Evolutionary conservation across 1,284 basidiomycete species (phyloP).

Genomic region (Rhodofomes roseus): DNA sequence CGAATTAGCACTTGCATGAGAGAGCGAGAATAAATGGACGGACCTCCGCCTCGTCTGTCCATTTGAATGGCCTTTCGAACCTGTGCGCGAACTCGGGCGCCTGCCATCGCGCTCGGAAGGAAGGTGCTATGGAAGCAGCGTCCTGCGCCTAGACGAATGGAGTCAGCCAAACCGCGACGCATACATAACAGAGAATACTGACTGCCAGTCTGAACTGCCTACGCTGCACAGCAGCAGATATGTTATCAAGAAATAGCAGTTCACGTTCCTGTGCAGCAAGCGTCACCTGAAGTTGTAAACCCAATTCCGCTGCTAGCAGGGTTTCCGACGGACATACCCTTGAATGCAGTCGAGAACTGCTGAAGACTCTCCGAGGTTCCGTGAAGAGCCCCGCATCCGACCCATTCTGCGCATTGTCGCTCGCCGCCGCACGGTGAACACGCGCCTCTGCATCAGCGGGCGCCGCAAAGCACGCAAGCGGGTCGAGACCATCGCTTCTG

Average conservation of each 20-base stretch:
- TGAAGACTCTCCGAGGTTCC: constrained; percentile 8
- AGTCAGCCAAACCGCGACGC: not conserved
- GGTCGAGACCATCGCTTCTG: not conserved
- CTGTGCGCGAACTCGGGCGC: constrained; percentile 22
- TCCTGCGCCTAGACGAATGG: constrained; percentile 32
- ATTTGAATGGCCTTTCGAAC: constrained; percentile 37
- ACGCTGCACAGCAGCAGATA: constrained; percentile 32
- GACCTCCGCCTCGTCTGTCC: constrained; percentile 48
- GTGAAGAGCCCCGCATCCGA: not conserved
- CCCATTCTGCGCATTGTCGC: constrained; percentile 67
- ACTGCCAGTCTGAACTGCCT: constrained; percentile 36
- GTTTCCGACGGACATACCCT: not conserved
- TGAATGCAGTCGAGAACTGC: not conserved
- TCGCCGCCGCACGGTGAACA: not conserved
- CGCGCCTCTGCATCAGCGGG: not conserved
- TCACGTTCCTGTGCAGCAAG: constrained; percentile 32
- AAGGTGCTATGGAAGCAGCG: constrained; percentile 33
- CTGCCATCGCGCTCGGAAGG: constrained; percentile 34
- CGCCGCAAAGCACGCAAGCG: constrained; percentile 1
- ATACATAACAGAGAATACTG: constrained; percentile 15
- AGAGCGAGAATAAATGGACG: constrained; percentile 5
- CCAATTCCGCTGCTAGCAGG: not conserved
- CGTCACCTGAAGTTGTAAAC: constrained; percentile 26
- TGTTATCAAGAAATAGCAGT: constrained; percentile 23
- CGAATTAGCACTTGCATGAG: not conserved